Evolutionary conservation across 2,329 filamentous ascomycete genomes (phyloP).

Genomic region (Fusarium anguioides): DNA sequence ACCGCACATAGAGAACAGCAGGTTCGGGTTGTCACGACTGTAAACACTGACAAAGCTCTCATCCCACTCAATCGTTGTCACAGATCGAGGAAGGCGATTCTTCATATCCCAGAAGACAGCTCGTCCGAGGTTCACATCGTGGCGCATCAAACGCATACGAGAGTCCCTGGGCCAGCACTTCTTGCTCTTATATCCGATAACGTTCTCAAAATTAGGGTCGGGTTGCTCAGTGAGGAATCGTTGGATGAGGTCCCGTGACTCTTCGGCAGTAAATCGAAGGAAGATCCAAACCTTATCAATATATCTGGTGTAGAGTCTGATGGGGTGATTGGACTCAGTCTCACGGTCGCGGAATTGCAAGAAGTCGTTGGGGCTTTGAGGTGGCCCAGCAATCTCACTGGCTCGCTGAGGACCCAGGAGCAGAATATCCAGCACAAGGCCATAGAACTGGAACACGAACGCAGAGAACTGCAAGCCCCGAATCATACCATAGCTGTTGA

Average conservation of each 20-base stretch:
- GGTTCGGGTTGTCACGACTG: constrained; percentile 95
- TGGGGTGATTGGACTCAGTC: constrained; percentile 92
- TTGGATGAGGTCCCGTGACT: constrained; percentile 95
- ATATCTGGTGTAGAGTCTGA: constrained; percentile 96
- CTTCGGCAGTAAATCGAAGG: constrained; percentile 91
- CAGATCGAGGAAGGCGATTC: constrained; percentile 91
- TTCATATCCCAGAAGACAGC: constrained; percentile 99
- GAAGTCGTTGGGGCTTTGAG: constrained; percentile 95
- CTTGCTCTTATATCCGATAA: constrained; percentile 99
- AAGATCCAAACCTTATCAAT: constrained; percentile 99
- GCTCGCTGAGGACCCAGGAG: constrained; percentile 93
- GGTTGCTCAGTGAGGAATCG: constrained; percentile 98
- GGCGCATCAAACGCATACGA: constrained; percentile 97
- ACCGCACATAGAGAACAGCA: constrained; percentile 97
- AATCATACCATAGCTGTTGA: constrained; percentile 98
- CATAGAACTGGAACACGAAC: constrained; percentile 99
- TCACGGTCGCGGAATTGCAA: constrained; percentile 94
- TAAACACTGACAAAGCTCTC: constrained; percentile 99
- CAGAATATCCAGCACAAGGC: constrained; percentile 91
- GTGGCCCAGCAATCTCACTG: constrained; percentile 96
- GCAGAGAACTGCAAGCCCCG: constrained; percentile 97
- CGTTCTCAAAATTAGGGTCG: constrained; percentile 98
- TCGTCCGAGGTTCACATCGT: constrained; percentile 96
- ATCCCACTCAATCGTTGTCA: constrained; percentile 99
- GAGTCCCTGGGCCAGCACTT: constrained; percentile 99